A percentile compares a stretch with the other conserved stretches of the same genome.
These are phyloP conservation scores for Arbutus unedo DNA, from an alignment of 148 eudicot species.

Conservation along the genomic window DNA sequence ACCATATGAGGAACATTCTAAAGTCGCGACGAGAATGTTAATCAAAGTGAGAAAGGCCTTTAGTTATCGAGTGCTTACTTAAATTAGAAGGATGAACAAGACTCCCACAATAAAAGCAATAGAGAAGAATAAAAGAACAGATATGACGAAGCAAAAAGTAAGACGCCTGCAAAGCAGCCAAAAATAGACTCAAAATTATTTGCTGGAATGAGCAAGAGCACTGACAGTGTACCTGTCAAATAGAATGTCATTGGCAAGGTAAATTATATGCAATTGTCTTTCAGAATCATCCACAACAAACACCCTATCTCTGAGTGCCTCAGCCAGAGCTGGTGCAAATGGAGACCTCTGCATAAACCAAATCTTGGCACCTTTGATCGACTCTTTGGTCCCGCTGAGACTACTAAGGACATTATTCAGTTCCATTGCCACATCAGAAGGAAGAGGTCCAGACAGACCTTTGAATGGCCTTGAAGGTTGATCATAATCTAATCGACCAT, in stretches of 20 bases:
- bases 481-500: constrained; percentile 66
- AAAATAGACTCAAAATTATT: neutral
- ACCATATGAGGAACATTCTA: neutral
- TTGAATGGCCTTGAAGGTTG: constrained; percentile 58
- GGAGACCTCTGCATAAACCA: constrained; percentile 99
- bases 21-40: no score
- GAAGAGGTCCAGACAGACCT: constrained; percentile 87
- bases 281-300: constrained; percentile 78
- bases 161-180: neutral
- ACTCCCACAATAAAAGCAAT: neutral
- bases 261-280: constrained; percentile 82
- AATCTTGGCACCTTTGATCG: constrained; percentile 88
- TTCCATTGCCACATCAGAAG: constrained; percentile 88
- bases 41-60: neutral
- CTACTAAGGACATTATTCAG: constrained; percentile 72
- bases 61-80: neutral
- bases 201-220: neutral
- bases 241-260: constrained; percentile 93
- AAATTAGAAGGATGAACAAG: neutral
- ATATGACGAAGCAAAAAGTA: neutral
- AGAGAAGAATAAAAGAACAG: neutral
- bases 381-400: constrained; percentile 93
- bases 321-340: constrained; percentile 77
- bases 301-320: constrained; percentile 82
- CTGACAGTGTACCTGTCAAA: constrained; percentile 72